Percentiles rank a stretch among this genome's conserved stretches.
Evolutionary conservation across 108 stramenopile species (phyloP).

Genomic region (Cyclostephanos invisitatus): DNA sequence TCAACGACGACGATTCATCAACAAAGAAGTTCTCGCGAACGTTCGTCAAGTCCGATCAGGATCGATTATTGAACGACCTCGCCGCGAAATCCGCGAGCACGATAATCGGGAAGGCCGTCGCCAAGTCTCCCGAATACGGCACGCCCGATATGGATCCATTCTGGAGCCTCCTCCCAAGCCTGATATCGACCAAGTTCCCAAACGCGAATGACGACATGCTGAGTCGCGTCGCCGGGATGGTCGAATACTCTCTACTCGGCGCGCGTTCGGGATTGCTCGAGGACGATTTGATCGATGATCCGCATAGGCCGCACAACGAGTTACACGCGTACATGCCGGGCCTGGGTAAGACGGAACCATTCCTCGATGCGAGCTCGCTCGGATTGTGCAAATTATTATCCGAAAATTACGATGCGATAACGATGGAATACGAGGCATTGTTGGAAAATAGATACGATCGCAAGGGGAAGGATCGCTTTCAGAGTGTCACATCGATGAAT

Average conservation of each 20-base stretch:
- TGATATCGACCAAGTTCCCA: conserved; percentile 74
- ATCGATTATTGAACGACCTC: conserved; percentile 58
- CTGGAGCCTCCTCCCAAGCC: conserved; percentile 77
- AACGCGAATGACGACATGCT: conserved; percentile 57
- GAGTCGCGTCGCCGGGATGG: conserved; percentile 73
- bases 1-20: conserved; percentile 32
- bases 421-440: conserved; percentile 67
- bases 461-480: conserved; percentile 68
- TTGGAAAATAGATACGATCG: conserved; percentile 54
- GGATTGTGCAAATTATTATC: conserved; percentile 56
- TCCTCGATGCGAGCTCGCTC: conserved; percentile 63
- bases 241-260: conserved; percentile 55
- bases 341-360: conserved; percentile 63
- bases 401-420: conserved; percentile 76
- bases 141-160: conserved; percentile 70
- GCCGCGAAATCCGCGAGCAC: conserved; percentile 50
- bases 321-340: conserved; percentile 88
- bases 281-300: conserved; percentile 61
- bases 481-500: conserved; percentile 87
- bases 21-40: conserved; percentile 40
- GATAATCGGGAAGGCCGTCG: conserved; percentile 65
- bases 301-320: conserved; percentile 73
- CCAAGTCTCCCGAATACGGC: conserved; percentile 48
- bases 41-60: conserved; percentile 72
- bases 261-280: conserved; percentile 46